A percentile compares a stretch with the other conserved stretches of the same genome.
Conservation (phyloP, 2,329 filamentous ascomycete genomes). For the Hirsutella minnesotensis region DNA sequence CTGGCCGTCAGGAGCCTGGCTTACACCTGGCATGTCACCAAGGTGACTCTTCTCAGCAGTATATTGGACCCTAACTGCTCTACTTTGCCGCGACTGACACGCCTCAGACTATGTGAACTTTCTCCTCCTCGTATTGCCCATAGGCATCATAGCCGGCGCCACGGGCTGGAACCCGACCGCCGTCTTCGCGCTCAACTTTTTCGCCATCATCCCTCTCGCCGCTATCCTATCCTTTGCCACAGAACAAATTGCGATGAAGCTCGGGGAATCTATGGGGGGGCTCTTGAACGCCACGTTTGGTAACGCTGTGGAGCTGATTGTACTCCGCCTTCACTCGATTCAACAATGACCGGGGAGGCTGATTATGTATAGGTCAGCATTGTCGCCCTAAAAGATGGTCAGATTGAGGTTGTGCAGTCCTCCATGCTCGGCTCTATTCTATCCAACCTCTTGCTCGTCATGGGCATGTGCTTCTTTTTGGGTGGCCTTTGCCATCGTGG, state of each 20-base stretch:
- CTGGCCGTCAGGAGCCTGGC: slow-evolving; percentile 31
- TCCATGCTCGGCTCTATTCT: slow-evolving; percentile 95
- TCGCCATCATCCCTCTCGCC: slow-evolving; percentile 67
- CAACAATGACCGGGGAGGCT: too few species aligned
- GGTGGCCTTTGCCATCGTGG: slow-evolving; percentile 55
- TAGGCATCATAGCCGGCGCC: slow-evolving; percentile 57
- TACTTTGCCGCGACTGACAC: neutral
- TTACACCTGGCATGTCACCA: slow-evolving; percentile 41
- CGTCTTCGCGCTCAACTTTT: slow-evolving; percentile 68
- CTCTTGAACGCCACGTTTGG: slow-evolving; percentile 68
- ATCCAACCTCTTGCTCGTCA: slow-evolving; percentile 82
- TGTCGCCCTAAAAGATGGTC: slow-evolving; percentile 70
- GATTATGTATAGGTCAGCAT: slow-evolving; percentile 62
- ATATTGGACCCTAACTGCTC: slow-evolving; percentile 16
- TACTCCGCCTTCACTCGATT: too few species aligned
- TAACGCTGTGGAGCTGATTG: slow-evolving; percentile 71
- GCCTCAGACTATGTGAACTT: slow-evolving; percentile 50
- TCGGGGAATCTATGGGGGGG: slow-evolving; percentile 64
- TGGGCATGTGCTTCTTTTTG: slow-evolving; percentile 70
- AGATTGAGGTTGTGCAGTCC: slow-evolving; percentile 94
- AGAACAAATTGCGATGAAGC: slow-evolving; percentile 60
- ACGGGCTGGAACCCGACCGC: slow-evolving; percentile 51
- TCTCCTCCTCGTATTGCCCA: slow-evolving; percentile 59
- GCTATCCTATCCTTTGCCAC: slow-evolving; percentile 66
- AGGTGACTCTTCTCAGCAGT: slow-evolving; percentile 49